Base-by-base conservation (phyloP, 495 filamentous ascomycete genomes). In the Hypoxylon perforatum region DNA sequence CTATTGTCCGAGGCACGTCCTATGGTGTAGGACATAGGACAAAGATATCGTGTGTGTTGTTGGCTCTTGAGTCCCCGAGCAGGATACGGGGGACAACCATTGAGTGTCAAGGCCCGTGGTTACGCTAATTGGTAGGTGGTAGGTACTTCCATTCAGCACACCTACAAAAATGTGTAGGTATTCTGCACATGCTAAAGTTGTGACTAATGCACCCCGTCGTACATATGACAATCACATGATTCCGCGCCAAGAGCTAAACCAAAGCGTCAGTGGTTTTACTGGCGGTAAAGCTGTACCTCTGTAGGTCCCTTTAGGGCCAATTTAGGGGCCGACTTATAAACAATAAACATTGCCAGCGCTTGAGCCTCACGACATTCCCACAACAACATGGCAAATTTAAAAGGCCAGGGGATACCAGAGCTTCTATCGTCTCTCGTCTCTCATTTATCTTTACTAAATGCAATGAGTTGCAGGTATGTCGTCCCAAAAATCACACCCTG, bases 401-500 rank as follows among this genome's bases (percentile, higher is more conserved):
- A 66, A 42, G 14, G 18, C 8, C 8, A 52, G 7, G 25, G 17
- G 28, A 38, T 56, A 3, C 15, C 25, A 36, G 19, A 12, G 9
- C 21, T 44, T 36, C 14, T 1, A 12, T 23, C 33, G 30, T 5
- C 10, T 22, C 8, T 25, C 12, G 9, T 41, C 23, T 52, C 46
- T 54, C 36, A 14, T 47, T 48, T 52, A 8, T 42, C 17, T 52
- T 10, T n/a, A 38, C 2, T 22, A 54, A 54, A 6, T 53, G 54
- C 42, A 58, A 54, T 47, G 58, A 57, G 41, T 44, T 44, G 38
- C 22, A 64, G 44, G 44, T 69, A 41, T 64, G 65, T 25, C 21
- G 50, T 54, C 38, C 55, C 44, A 58, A 59, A 62, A 57, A 67
- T 67, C 35, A 62, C 14, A 46, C 49, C 35, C 33, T 33, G 59